Evolutionary conservation across 1,139 yeast species (phyloP), one percentile per base, ranked within the genome.

Genomic region (Pichia sp.): DNA sequence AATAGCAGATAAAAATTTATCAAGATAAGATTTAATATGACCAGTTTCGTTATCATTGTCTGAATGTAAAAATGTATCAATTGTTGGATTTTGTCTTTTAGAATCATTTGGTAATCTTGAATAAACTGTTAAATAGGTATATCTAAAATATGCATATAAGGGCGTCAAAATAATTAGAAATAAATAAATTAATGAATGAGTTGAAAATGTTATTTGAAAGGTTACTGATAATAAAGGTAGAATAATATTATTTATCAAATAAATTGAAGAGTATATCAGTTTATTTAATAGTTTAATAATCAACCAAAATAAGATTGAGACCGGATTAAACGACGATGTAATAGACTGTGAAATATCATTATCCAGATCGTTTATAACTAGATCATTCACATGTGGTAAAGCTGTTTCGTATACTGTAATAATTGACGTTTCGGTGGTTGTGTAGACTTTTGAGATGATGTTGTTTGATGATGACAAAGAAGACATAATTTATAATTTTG

Each of bases 1-100:
- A 53, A 92, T 87, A 1, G 97, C 97, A 45, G 86, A 76, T 40
- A 92, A 67, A 56, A 92, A 92, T 59, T 90, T 96, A 61, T 92
- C 97, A 47, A 92, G 68, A 59, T 89, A 90, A 27, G 79, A 74
- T 35, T 70, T 63, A 9, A 73, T 65, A 6, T 72, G 62, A 45
- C 73, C 70, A 31, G 66, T 57, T 41, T 64, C 67, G 24, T 57
- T 61, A 25, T 62, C 59, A 3, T 67, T 53, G 30, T 36, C 29
- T 7, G 54, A 43, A 40, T 67, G 71, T 24, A 69, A 51, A 49
- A 71, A 68, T 22, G 73, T 56, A 42, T 72, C 78, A 39, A 71
- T 55, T 30, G 62, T 60, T 9, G 75, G 73, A 42, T 70, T 73
- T 40, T 67, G 71, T 6, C 74, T 58, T 36, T 65, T 63, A 3